Conservation (phyloP, 2,329 filamentous ascomycete species). For the Talaromyces marneffei region DNA sequence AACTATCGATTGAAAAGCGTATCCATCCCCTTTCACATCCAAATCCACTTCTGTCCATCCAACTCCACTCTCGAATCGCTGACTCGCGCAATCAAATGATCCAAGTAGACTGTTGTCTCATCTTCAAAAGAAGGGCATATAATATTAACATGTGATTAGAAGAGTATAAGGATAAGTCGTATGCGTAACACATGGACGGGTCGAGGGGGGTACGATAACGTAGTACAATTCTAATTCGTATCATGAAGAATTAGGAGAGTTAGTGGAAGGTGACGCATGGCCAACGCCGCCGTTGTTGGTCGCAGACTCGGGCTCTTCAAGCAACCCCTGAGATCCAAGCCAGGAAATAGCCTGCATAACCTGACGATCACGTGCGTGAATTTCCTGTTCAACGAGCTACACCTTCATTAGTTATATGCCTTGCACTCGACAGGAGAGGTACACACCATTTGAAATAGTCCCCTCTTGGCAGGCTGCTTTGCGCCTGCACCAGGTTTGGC, state of each 20-base stretch:
- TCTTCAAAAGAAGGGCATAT: neutral
- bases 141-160: neutral
- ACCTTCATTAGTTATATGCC: neutral
- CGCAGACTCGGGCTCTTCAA: slow-evolving; percentile 22
- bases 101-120: neutral
- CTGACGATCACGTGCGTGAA: slow-evolving; percentile 37
- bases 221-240: neutral
- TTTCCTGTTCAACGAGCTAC: slow-evolving; percentile 39
- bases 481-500: slow-evolving; percentile 6
- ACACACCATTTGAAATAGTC: slow-evolving; percentile 40
- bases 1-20: neutral
- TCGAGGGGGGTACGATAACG: neutral
- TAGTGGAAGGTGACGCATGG: neutral
- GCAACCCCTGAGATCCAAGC: slow-evolving; percentile 38
- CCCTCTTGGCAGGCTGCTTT: slow-evolving; percentile 27
- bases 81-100: neutral
- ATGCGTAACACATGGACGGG: neutral
- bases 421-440: neutral
- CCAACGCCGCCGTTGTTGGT: neutral
- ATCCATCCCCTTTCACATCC: neutral
- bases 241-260: neutral
- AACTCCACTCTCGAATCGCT: neutral
- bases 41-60: neutral
- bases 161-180: neutral
- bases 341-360: slow-evolving; percentile 39